Evolutionary conservation across 495 filamentous ascomycete genomes (phyloP), one percentile per base, ranked within the genome.

Genomic region (Aspergillus diversus): DNA sequence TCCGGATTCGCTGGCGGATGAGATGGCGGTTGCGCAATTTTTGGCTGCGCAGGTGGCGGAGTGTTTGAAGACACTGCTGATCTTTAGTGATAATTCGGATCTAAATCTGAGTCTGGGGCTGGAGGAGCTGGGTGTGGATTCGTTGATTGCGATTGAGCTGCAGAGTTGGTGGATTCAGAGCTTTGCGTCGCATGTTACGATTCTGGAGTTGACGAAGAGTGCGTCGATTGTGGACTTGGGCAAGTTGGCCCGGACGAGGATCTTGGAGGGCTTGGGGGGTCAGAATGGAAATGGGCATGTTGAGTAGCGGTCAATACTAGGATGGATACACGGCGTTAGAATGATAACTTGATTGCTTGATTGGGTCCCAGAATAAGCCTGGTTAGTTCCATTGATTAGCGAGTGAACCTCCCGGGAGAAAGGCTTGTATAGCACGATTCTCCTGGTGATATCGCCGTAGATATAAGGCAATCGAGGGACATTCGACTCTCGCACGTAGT

Each of bases 401-500:
- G 46, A 49, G 16, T 21, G 15, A 2, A 3, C 46, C 46, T 49
- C 68, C 59, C n/a, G 67, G 65, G 57, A 73, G 69, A 13, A 73
- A 70, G 17, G 59, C 71, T 59, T 69, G 71, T 51, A 79, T 15
- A 1, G 63, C 65, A 52, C 0, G 34, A 56, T 75, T 71, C 8
- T 31, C 54, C 35, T 57, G 37, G 49, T 75, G 70, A 66, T 72
- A 65, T 42, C 31, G 55, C 35, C 56, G 66, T 50, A 83, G 63
- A 48, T 81, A 81, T 27, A 50, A 58, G 69, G 74, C 75, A 58
- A 81, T 83, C 21, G 79, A 71, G 21, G 73, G 78, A 60, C 74
- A 71, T 69, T 81, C 79, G 54, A 81, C 69, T 66, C 66, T 71
- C 33, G 78, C 77, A 32, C 80, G 67, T 15, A 73, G 63, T 50